phyloP scores from a whole-genome alignment of 208 protist species.

The Endotrypanum monterogeii region DNA sequence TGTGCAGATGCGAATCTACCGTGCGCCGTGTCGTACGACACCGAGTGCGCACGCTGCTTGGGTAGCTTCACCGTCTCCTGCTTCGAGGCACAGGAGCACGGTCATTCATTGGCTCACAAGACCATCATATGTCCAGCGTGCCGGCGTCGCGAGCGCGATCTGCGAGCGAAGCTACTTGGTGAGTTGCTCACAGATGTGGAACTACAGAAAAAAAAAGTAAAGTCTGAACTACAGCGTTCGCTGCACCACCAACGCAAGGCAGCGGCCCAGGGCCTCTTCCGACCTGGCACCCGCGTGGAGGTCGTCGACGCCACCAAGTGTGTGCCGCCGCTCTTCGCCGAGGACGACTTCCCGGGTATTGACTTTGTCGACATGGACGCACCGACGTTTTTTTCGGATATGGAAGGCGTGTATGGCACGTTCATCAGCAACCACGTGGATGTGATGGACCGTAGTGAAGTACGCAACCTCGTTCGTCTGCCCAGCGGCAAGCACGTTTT shows the following conservation, averaged over 20 bases:
- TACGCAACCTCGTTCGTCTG: slow-evolving; percentile 84
- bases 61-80: slow-evolving; percentile 64
- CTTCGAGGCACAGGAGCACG: slow-evolving; percentile 61
- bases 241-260: slow-evolving; percentile 83
- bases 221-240: slow-evolving; percentile 64
- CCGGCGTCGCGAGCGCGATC: slow-evolving; percentile 65
- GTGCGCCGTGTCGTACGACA: slow-evolving; percentile 75
- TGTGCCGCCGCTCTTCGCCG: slow-evolving; percentile 75
- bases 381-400: slow-evolving; percentile 45
- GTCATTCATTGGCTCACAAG: slow-evolving; percentile 49
- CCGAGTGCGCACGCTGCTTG: slow-evolving; percentile 78
- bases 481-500: slow-evolving; percentile 79
- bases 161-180: slow-evolving; percentile 68
- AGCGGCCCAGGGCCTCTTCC: slow-evolving; percentile 81
- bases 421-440: slow-evolving; percentile 89
- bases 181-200: slow-evolving; percentile 73
- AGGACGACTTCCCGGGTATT: slow-evolving; percentile 81
- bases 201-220: slow-evolving; percentile 65
- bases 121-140: slow-evolving; percentile 72
- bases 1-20: slow-evolving; percentile 70
- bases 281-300: slow-evolving; percentile 64
- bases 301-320: slow-evolving; percentile 76
- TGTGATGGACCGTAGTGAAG: slow-evolving; percentile 80
- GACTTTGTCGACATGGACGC: slow-evolving; percentile 72
- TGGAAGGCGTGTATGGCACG: slow-evolving; percentile 81